phyloP scores from a whole-genome alignment of 495 filamentous ascomycete genomes.

The Lentithecium fluviatile region DNA sequence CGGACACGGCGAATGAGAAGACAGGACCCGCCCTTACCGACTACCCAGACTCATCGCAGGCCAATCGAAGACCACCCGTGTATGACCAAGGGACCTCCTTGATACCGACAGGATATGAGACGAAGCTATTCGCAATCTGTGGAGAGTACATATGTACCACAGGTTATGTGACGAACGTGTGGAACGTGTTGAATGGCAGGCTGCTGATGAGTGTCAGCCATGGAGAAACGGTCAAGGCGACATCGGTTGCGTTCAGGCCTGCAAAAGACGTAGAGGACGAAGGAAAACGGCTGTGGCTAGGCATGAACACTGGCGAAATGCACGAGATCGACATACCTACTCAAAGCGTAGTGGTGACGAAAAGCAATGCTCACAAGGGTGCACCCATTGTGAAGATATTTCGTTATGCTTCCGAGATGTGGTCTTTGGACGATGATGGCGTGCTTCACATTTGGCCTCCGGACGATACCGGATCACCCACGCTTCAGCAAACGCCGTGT shows the following conservation, averaged over 20 bases:
- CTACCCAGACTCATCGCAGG: slow-evolving; percentile 80
- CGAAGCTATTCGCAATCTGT: slow-evolving; percentile 78
- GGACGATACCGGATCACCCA: slow-evolving; percentile 71
- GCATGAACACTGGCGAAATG: slow-evolving; percentile 80
- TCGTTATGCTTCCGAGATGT: slow-evolving; percentile 83
- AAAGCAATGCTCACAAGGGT: slow-evolving; percentile 70
- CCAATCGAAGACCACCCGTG: slow-evolving; percentile 79
- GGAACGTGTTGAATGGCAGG: slow-evolving; percentile 80
- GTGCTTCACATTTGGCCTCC: slow-evolving; percentile 85
- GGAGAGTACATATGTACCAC: slow-evolving; percentile 84
- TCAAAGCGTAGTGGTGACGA: slow-evolving; percentile 64
- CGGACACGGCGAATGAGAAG: slow-evolving; percentile 27
- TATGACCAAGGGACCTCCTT: slow-evolving; percentile 66
- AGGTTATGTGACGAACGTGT: slow-evolving; percentile 79
- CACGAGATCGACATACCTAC: slow-evolving; percentile 78
- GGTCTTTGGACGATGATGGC: slow-evolving; percentile 90
- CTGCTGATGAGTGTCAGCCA: slow-evolving; percentile 76
- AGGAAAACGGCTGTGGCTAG: slow-evolving; percentile 84
- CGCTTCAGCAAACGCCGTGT: slow-evolving; percentile 63
- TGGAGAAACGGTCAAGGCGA: slow-evolving; percentile 72
- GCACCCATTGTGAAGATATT: slow-evolving; percentile 84
- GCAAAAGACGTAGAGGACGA: slow-evolving; percentile 70
- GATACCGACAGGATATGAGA: slow-evolving; percentile 82
- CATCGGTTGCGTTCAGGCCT: slow-evolving; percentile 83
- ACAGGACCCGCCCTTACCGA: slow-evolving; percentile 45